phyloP scores from a whole-genome alignment of 2,329 filamentous ascomycete genomes.

The Aspergillus sp. region DNA sequence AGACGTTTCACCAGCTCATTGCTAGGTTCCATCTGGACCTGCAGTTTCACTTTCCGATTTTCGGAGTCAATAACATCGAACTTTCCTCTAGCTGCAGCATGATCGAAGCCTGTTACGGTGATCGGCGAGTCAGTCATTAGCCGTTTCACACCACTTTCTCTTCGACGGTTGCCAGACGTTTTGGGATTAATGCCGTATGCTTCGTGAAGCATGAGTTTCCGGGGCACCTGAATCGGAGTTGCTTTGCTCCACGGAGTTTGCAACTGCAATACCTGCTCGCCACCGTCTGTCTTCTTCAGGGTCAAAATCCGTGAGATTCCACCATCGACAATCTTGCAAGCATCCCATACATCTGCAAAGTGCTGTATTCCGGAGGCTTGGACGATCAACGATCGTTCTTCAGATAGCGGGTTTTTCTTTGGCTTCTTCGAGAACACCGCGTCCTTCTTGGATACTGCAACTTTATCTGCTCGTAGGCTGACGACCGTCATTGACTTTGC shows the following conservation, averaged over 20 bases:
- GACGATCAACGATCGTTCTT: slow-evolving; percentile 31
- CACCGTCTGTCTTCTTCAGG: slow-evolving; percentile 65
- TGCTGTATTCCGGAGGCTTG: slow-evolving; percentile 54
- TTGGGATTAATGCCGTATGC: slow-evolving; percentile 60
- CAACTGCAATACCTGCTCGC: slow-evolving; percentile 66
- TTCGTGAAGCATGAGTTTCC: slow-evolving; percentile 60
- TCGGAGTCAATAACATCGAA: slow-evolving; percentile 68
- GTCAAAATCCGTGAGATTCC: slow-evolving; percentile 68
- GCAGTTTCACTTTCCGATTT: slow-evolving; percentile 64
- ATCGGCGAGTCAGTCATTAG: slow-evolving; percentile 48
- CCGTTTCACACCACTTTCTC: slow-evolving; percentile 54
- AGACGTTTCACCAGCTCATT: slow-evolving; percentile 63
- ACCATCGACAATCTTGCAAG: slow-evolving; percentile 69
- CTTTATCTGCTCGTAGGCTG: slow-evolving; percentile 59
- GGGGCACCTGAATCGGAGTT: slow-evolving; percentile 65
- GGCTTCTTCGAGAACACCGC: slow-evolving; percentile 28
- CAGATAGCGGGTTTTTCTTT: slow-evolving; percentile 23
- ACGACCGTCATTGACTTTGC: slow-evolving; percentile 69
- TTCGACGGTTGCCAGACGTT: slow-evolving; percentile 52
- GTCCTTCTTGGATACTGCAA: slow-evolving; percentile 30
- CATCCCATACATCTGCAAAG: slow-evolving; percentile 70
- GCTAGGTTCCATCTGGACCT: slow-evolving; percentile 66
- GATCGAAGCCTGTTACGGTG: slow-evolving; percentile 55
- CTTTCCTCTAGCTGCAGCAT: slow-evolving; percentile 60
- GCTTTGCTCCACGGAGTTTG: slow-evolving; percentile 75